Conservation (phyloP, 768 basidiomycete genomes). For the Multifurca ochricompacta region DNA sequence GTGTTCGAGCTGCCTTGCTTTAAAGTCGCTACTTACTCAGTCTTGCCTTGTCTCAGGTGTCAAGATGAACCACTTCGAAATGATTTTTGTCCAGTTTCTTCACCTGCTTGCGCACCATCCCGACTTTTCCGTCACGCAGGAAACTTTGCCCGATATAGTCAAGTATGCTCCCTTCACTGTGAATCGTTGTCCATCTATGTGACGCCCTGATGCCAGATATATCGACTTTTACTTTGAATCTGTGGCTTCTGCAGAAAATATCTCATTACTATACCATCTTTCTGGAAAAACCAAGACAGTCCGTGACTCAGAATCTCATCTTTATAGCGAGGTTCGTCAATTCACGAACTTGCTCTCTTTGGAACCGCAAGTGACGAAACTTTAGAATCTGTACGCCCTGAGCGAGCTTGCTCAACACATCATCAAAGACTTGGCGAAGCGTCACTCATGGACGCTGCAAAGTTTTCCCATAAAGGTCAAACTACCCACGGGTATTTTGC, state of each 20-base stretch:
- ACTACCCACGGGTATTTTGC: slow-evolving; percentile 77
- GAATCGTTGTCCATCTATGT: not conserved
- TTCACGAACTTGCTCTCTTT: not conserved
- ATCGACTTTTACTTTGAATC: slow-evolving; percentile 81
- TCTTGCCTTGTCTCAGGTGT: slow-evolving; percentile 31
- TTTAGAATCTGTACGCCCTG: slow-evolving; percentile 77
- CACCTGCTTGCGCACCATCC: slow-evolving; percentile 92
- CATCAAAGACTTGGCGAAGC: slow-evolving; percentile 58
- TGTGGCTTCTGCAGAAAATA: slow-evolving; percentile 70
- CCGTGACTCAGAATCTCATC: slow-evolving; percentile 62
- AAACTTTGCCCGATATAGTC: slow-evolving; percentile 68
- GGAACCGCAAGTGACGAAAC: not conserved
- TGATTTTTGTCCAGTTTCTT: slow-evolving; percentile 77
- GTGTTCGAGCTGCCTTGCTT: not conserved
- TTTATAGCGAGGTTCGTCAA: slow-evolving; percentile 55
- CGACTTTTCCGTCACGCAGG: slow-evolving; percentile 65
- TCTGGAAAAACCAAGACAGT: slow-evolving; percentile 82
- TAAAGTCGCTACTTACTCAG: not conserved
- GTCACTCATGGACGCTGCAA: slow-evolving; percentile 65
- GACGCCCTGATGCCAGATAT: slow-evolving; percentile 48
- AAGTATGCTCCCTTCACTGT: slow-evolving; percentile 44
- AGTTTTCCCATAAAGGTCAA: slow-evolving; percentile 76
- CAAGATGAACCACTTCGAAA: slow-evolving; percentile 64
- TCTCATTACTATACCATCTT: slow-evolving; percentile 76
- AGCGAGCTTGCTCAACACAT: slow-evolving; percentile 87